phyloP scores from a whole-genome alignment of 139 green algal species.

The Eudorina sp. region DNA sequence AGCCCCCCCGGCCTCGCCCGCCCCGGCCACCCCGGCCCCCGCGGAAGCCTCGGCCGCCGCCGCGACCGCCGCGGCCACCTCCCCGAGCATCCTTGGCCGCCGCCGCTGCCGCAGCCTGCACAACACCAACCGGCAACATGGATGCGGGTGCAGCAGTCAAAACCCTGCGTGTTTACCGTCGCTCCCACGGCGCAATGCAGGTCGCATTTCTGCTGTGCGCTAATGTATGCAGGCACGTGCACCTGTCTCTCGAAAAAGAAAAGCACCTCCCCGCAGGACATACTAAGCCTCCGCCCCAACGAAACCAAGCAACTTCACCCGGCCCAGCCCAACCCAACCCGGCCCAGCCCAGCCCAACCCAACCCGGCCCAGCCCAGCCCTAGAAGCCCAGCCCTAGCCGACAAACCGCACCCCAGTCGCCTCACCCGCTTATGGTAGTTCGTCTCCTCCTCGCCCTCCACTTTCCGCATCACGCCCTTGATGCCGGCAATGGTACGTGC shows the following conservation, averaged over 20 bases:
- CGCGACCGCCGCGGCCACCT: slow-evolving; percentile 14
- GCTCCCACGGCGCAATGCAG: no score
- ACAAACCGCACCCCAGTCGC: neutral
- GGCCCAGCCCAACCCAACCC: no score
- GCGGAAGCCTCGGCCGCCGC: slow-evolving; percentile 12
- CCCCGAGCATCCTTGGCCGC: neutral
- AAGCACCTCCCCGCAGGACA: no score
- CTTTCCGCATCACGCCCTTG: slow-evolving; percentile 55
- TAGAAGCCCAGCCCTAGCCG: neutral
- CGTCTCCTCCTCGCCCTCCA: slow-evolving; percentile 79
- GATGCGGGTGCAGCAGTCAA: neutral
- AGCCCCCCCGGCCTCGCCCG: neutral
- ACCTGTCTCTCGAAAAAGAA: no score
- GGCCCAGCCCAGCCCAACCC: no score
- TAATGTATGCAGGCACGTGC: no score
- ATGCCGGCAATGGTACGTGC: slow-evolving; percentile 63
- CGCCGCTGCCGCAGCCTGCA: neutral
- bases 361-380: neutral
- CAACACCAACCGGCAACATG: neutral
- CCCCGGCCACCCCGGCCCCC: slow-evolving; percentile 31
- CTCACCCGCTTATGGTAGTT: slow-evolving; percentile 70
- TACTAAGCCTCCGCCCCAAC: no score
- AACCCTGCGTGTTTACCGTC: no score
- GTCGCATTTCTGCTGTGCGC: no score
- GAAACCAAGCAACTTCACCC: no score